Percentiles rank a stretch among this genome's conserved stretches.
These are phyloP conservation scores for Penicillium egyptiacum DNA, from an alignment of 495 filamentous ascomycete genomes.

Conservation along the genomic window DNA sequence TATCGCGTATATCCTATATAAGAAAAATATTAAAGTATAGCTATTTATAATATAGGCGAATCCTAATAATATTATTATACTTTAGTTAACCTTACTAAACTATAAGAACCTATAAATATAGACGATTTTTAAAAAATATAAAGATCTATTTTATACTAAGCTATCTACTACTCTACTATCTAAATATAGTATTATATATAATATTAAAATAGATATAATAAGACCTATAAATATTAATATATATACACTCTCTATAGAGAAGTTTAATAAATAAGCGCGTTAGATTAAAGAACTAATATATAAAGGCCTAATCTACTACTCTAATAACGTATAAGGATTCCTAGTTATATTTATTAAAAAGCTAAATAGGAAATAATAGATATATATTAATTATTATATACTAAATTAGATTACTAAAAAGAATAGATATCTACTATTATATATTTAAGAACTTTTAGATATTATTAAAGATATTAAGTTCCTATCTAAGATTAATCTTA, in stretches of 20 bases:
- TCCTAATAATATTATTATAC: fast-evolving
- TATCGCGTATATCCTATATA: no score
- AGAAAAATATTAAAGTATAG: no score
- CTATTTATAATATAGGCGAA: no score
- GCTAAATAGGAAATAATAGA: neutral
- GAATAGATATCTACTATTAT: neutral
- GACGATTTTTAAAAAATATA: neutral
- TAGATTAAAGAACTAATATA: neutral
- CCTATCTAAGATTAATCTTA: no score
- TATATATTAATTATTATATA: neutral
- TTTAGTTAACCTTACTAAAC: no score
- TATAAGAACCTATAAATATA: no score
- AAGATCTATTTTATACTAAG: neutral
- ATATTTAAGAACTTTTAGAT: neutral
- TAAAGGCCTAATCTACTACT: neutral
- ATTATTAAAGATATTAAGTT: neutral
- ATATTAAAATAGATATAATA: neutral
- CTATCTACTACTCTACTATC: neutral
- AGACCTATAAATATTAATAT: neutral
- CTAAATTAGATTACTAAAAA: neutral
- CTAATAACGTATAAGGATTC: neutral
- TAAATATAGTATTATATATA: neutral
- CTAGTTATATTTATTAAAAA: neutral
- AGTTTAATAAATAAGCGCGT: neutral
- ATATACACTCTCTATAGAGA: neutral